A percentile compares a stretch with the other conserved stretches of the same genome.
phyloP scores from a whole-genome alignment of 306 rosid species.

The Castanopsis chinensis region DNA sequence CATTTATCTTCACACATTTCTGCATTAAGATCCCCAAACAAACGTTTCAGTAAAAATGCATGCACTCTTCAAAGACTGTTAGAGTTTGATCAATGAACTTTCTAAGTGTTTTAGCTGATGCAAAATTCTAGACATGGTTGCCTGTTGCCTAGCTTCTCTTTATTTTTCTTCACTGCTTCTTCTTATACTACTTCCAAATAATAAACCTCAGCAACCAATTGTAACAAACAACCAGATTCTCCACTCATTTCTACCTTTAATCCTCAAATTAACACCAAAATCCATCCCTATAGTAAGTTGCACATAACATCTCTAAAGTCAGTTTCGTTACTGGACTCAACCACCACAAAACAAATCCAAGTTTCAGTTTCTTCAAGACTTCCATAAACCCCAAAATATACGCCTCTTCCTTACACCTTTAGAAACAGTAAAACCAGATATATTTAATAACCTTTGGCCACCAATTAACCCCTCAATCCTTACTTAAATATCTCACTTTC shows the following conservation, averaged over 20 bases:
- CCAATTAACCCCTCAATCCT: background rate
- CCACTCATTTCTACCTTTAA: background rate
- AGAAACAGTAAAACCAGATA: background rate
- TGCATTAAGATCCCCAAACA: background rate
- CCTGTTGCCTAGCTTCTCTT: background rate
- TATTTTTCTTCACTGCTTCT: too few relatives aligned
- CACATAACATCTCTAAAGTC: background rate
- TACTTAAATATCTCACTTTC: background rate
- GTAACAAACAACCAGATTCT: background rate
- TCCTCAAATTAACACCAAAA: background rate
- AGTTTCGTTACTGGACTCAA: background rate
- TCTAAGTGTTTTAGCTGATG: background rate
- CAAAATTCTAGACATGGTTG: background rate
- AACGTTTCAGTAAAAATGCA: background rate
- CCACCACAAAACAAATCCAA: background rate
- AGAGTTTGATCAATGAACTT: background rate
- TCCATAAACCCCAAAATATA: background rate
- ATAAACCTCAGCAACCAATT: background rate
- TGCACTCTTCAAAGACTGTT: background rate
- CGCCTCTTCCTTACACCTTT: background rate
- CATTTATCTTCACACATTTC: background rate
- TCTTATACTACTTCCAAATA: background rate
- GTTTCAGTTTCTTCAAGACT: background rate
- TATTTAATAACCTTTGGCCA: background rate
- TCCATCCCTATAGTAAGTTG: background rate